Evolutionary conservation across 2,329 filamentous ascomycete species (phyloP).

Genomic region (Fusarium caatingaense): DNA sequence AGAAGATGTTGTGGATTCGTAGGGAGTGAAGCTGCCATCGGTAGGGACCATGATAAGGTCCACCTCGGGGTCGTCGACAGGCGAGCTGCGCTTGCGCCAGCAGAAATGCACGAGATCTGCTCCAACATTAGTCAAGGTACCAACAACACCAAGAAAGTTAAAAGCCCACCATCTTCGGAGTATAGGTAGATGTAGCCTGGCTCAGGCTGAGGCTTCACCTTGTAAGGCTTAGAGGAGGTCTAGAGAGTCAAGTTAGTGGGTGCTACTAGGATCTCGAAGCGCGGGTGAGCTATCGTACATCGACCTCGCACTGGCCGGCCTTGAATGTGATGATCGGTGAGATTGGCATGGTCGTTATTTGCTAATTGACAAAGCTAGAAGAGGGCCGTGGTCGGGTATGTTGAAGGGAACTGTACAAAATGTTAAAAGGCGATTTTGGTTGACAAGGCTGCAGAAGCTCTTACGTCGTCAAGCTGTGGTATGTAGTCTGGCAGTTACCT

Average conservation of each 20-base stretch:
- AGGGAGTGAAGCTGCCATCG: conserved; percentile 88
- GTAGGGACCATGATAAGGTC: conserved; percentile 94
- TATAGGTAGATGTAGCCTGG: conserved; percentile 94
- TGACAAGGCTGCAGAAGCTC: conserved; percentile 53
- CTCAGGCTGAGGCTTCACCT: conserved; percentile 77
- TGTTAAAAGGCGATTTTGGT: conserved; percentile 18
- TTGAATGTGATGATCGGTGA: conserved; percentile 94
- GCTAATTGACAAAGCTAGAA: not conserved
- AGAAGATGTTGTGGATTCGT: conserved; percentile 70
- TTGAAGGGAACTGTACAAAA: conserved; percentile 11
- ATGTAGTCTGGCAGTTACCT: conserved; percentile 33
- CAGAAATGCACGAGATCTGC: conserved; percentile 95
- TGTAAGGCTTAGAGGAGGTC: conserved; percentile 69
- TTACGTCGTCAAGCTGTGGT: conserved; percentile 53
- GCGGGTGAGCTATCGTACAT: conserved; percentile 66
- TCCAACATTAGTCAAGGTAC: conserved; percentile 6
- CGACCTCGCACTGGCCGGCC: conserved; percentile 87
- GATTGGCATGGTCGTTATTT: conserved; percentile 74
- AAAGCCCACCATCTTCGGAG: conserved; percentile 79
- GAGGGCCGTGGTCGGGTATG: conserved; percentile 6
- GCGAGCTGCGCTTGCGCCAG: conserved; percentile 85
- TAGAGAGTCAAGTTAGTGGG: conserved; percentile 46
- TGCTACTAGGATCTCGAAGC: conserved; percentile 10
- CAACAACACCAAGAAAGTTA: not conserved
- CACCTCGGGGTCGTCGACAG: conserved; percentile 79